These are phyloP conservation scores for Teratosphaeriaceae sp. DNA, from an alignment of 2,329 filamentous ascomycete genomes.

Conservation along the genomic window DNA sequence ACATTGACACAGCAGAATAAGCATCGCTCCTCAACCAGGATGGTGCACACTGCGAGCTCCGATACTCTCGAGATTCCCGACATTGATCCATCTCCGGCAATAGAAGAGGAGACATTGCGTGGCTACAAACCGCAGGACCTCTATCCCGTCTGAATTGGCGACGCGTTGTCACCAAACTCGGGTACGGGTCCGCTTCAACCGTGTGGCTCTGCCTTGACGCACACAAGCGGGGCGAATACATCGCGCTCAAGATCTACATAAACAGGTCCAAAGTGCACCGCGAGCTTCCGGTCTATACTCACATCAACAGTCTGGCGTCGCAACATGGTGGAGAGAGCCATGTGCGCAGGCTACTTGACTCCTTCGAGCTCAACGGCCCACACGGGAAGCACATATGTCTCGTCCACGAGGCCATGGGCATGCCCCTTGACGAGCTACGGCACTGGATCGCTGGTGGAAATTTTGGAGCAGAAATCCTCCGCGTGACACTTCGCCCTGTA, in stretches of 20 bases:
- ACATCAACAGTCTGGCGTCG: conserved; percentile 11
- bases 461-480: conserved; percentile 10
- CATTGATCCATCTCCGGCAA: no score
- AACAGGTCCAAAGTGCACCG: conserved; percentile 18
- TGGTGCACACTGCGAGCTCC: no score
- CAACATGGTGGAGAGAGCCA: conserved; percentile 25
- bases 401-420: conserved; percentile 31
- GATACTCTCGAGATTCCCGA: no score
- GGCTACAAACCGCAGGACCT: conserved; percentile 27
- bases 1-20: no score
- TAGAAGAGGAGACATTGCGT: conserved; percentile 25
- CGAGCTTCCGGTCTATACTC: conserved; percentile 27
- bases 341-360: conserved; percentile 31
- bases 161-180: conserved; percentile 38
- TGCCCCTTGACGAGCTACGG: conserved; percentile 32
- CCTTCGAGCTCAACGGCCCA: conserved; percentile 28
- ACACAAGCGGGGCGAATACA: conserved; percentile 17
- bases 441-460: conserved; percentile 16
- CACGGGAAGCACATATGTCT: conserved; percentile 33
- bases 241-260: conserved; percentile 30
- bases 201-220: conserved; percentile 39
- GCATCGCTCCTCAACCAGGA: no score
- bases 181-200: conserved; percentile 37
- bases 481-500: conserved; percentile 19
- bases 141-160: conserved; percentile 33